Evolutionary conservation across 2,329 filamentous ascomycete species (phyloP).

Genomic region (Davidsoniella virescens): DNA sequence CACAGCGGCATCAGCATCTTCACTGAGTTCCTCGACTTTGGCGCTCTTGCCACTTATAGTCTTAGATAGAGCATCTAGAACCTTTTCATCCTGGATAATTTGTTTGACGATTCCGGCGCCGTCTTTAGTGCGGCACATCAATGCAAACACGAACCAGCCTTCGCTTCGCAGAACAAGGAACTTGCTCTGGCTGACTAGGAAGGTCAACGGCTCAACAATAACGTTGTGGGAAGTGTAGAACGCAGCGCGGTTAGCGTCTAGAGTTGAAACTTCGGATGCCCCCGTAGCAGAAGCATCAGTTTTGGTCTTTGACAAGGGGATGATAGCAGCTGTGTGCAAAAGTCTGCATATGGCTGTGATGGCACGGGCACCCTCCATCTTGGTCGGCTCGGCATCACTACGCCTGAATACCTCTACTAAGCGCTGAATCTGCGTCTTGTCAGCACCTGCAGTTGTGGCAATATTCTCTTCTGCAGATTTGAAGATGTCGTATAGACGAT

Average conservation of each 20-base stretch:
- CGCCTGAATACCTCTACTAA: slow-evolving; percentile 24
- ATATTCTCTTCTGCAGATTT: slow-evolving; percentile 19
- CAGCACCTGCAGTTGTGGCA: background rate
- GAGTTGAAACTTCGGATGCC: background rate
- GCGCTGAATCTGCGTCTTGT: slow-evolving; percentile 14
- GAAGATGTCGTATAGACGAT: slow-evolving; percentile 28
- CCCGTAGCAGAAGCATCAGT: background rate
- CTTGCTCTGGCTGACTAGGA: slow-evolving; percentile 38
- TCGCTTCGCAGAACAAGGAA: slow-evolving; percentile 45
- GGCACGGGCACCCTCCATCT: slow-evolving; percentile 41
- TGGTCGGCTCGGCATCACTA: slow-evolving; percentile 33
- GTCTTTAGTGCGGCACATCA: slow-evolving; percentile 37
- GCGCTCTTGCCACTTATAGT: slow-evolving; percentile 5
- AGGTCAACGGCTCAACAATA: slow-evolving; percentile 29
- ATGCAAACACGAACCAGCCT: slow-evolving; percentile 44
- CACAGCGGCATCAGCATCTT: slow-evolving; percentile 15
- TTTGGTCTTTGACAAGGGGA: background rate
- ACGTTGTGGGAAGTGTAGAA: slow-evolving; percentile 32
- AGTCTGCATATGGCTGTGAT: slow-evolving; percentile 36
- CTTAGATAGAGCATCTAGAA: slow-evolving; percentile 1
- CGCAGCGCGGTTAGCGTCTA: slow-evolving; percentile 16
- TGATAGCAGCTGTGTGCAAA: slow-evolving; percentile 27
- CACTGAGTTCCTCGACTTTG: slow-evolving; percentile 13
- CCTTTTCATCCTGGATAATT: slow-evolving; percentile 22
- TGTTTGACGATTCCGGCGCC: slow-evolving; percentile 31